A percentile compares a stretch with the other conserved stretches of the same genome.
Evolutionary conservation across 306 rosid genomes (phyloP).

Genomic region (Senna siamea): DNA sequence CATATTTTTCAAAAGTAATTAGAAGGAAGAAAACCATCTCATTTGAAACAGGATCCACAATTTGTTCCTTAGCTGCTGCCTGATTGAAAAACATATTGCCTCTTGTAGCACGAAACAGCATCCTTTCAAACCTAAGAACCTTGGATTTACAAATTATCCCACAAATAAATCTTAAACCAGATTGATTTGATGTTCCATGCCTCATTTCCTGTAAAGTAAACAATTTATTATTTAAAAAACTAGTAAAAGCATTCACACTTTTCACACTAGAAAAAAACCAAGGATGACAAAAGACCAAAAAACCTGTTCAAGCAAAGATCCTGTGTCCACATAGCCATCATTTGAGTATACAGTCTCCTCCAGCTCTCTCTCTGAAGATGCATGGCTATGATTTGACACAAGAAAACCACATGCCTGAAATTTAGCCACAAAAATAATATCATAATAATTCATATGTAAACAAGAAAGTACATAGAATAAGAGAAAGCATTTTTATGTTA

Average conservation of each 20-base stretch:
- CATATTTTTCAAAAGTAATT: constrained; percentile 37
- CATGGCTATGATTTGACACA: constrained; percentile 67
- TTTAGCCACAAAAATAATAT: constrained; percentile 33
- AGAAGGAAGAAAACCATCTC: constrained; percentile 80
- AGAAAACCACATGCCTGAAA: constrained; percentile 88
- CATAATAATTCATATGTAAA: constrained; percentile 5
- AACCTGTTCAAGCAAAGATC: constrained; percentile 90
- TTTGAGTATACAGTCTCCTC: constrained; percentile 75
- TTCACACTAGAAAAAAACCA: constrained; percentile 20
- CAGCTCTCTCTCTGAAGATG: constrained; percentile 71
- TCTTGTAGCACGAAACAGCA: constrained; percentile 97
- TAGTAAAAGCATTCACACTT: constrained; percentile 10
- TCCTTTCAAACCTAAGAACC: constrained; percentile 89
- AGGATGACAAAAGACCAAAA: constrained; percentile 25
- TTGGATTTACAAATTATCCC: constrained; percentile 92
- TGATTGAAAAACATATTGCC: constrained; percentile 99
- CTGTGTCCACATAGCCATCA: constrained; percentile 62
- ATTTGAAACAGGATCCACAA: constrained; percentile 86
- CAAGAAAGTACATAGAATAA: constrained; percentile 22
- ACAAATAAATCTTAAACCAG: constrained; percentile 93
- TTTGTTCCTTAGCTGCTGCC: constrained; percentile 79
- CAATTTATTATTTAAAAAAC: constrained; percentile 36
- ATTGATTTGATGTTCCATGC: constrained; percentile 68
- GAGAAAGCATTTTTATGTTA: constrained; percentile 10
- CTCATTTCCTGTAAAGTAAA: constrained; percentile 69